Conservation (phyloP, 2,329 filamentous ascomycete genomes). For the Penicillium janthinellum region DNA sequence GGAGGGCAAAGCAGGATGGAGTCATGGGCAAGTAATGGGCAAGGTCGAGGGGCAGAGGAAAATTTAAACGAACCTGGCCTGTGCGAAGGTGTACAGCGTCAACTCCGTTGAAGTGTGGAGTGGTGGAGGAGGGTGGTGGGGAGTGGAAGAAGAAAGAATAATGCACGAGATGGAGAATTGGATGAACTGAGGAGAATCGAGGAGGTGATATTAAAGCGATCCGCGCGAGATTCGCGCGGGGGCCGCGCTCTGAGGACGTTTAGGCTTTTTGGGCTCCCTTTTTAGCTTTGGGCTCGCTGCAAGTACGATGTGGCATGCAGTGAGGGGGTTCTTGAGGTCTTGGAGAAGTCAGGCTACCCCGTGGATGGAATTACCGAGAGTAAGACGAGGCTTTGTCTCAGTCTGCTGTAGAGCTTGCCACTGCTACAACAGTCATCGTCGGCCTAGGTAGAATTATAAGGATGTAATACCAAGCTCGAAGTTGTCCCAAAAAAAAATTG, state of each 20-base stretch:
- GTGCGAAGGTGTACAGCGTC: not conserved
- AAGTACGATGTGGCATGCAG: conserved; percentile 1
- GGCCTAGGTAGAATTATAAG: too few relatives aligned
- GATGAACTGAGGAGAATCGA: not conserved
- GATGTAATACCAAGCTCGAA: too few relatives aligned
- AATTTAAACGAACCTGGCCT: not conserved
- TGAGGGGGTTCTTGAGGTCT: not conserved
- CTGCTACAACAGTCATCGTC: too few relatives aligned
- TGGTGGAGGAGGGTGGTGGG: not conserved
- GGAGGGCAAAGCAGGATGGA: too few relatives aligned
- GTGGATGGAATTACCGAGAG: not conserved
- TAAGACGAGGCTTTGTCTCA: not conserved
- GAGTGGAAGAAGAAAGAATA: not conserved
- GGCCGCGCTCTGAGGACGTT: not conserved
- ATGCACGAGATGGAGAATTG: not conserved
- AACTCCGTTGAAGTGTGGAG: not conserved
- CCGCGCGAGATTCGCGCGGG: conserved; percentile 3
- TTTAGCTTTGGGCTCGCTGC: not conserved
- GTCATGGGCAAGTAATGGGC: not conserved
- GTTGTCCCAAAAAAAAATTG: too few relatives aligned
- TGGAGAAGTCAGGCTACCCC: not conserved
- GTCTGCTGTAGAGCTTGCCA: too few relatives aligned
- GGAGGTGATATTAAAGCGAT: not conserved
- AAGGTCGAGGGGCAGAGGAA: not conserved
- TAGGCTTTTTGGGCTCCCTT: not conserved